Evolutionary conservation across 345 rosid genomes (phyloP), one percentile per base, ranked within the genome.

Genomic region (Passiflora organensis): DNA sequence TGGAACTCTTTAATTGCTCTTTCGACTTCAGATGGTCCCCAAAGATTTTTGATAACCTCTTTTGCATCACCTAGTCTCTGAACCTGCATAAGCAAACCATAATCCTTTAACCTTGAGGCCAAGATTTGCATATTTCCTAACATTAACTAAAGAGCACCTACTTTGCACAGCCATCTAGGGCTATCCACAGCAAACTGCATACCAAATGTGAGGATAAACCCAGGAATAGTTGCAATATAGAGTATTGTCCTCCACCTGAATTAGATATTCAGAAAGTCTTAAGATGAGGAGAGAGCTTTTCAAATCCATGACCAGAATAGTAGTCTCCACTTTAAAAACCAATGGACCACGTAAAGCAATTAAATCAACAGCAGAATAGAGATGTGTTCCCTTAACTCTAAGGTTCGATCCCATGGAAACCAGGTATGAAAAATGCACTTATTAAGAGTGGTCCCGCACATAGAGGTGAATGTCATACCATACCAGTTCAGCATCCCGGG

Each of bases 91-190:
- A 43, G 56, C 37, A 56, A 20, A 49, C 16, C 17, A 55, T 18
- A 51, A 58, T 15, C 41, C 13, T 41, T 28, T 28, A 3, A 56
- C 21, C 28, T 36, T 61, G 41, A 65, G 24, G 56, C 34, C 34
- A 3, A 28, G 8, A 28, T 34, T 24, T 16, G 10, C 37, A 37
- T 22, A 66, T 14, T 22, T 44, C 13, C 58, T 44, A 24, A 43
- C 42, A 21, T 20, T 32, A 64, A 55, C 46, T 21, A 32, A 19
- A 38, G 13, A 13, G 25, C 13, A 22, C 77, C 59, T 83, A 84
- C 95, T 72, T 81, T 84, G 67, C 82, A 87, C 24, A 87, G 78
- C 95, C 91, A 87, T 56, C 89, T 83, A 12, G 95, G 95, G 64
- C 95, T 87, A 17, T 87, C 95, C 21, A 77, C 95, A 20, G 95